Conservation (phyloP, 441 rosid genomes). For the Flueggea neowawraea region DNA sequence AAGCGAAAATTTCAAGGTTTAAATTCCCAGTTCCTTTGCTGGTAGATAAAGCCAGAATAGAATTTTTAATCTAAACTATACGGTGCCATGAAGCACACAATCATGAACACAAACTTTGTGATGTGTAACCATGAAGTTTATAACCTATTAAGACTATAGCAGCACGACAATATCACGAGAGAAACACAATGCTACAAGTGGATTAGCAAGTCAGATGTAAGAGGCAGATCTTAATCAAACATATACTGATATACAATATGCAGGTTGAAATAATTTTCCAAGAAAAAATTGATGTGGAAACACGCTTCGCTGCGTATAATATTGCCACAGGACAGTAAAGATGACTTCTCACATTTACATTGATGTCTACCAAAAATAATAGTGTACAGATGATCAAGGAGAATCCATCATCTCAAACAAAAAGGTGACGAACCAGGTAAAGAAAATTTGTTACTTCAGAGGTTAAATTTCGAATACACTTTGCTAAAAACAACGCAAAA, state of each 20-base stretch:
- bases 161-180: neutral
- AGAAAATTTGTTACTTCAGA: neutral
- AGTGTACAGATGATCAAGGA: slow-evolving; percentile 3
- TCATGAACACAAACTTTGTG: no score
- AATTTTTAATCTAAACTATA: no score
- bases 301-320: neutral
- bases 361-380: neutral
- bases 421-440: slow-evolving; percentile 1
- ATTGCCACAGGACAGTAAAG: neutral
- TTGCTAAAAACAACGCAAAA: neutral
- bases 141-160: no score
- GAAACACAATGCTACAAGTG: neutral
- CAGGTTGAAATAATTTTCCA: neutral
- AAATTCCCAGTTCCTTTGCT: no score
- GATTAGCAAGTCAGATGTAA: neutral
- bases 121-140: no score
- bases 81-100: no score
- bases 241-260: neutral
- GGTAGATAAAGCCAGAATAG: no score
- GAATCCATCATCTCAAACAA: neutral
- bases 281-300: neutral
- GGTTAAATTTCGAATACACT: neutral
- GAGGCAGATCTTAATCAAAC: slow-evolving; percentile 1
- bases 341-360: slow-evolving; percentile 2
- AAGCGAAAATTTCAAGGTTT: no score